These are phyloP conservation scores for Ulmus americana DNA, from an alignment of 331 rosid species.

Conservation along the genomic window DNA sequence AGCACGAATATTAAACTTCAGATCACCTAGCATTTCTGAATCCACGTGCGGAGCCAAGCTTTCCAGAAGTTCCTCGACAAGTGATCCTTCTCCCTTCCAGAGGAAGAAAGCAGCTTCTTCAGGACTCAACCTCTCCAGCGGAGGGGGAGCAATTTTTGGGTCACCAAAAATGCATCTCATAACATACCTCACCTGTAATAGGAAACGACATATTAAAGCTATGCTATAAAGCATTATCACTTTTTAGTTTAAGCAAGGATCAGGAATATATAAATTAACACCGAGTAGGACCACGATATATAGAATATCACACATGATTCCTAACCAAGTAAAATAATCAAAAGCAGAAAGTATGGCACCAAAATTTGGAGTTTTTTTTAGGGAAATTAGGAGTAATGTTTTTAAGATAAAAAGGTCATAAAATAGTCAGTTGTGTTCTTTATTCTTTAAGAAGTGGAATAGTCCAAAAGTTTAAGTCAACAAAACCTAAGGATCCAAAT, in stretches of 20 bases:
- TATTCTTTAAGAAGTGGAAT: too few species aligned
- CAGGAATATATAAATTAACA: not conserved
- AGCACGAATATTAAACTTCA: constrained; percentile 55
- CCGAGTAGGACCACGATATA: not conserved
- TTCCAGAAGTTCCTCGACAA: constrained; percentile 84
- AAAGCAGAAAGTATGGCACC: too few species aligned
- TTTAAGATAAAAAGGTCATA: too few species aligned
- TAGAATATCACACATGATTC: too few species aligned
- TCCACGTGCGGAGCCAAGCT: constrained; percentile 64
- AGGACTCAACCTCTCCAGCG: constrained; percentile 83
- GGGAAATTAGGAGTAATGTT: too few species aligned
- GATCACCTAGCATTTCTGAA: constrained; percentile 54
- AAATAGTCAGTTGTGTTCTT: too few species aligned
- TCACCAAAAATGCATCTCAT: constrained; percentile 86
- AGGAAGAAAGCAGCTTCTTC: constrained; percentile 61
- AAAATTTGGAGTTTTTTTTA: too few species aligned
- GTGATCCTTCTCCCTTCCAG: constrained; percentile 95
- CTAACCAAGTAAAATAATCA: too few species aligned
- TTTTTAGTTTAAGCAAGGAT: not conserved
- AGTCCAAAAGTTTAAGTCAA: not conserved
- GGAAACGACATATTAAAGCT: constrained; percentile 21
- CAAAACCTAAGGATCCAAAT: constrained; percentile 15
- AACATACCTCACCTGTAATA: constrained; percentile 80
- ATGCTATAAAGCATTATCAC: not conserved
- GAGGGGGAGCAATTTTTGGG: constrained; percentile 91